These are phyloP conservation scores for Phytophthora gonapodyides DNA, from an alignment of 352 stramenopile species.

Conservation along the genomic window DNA sequence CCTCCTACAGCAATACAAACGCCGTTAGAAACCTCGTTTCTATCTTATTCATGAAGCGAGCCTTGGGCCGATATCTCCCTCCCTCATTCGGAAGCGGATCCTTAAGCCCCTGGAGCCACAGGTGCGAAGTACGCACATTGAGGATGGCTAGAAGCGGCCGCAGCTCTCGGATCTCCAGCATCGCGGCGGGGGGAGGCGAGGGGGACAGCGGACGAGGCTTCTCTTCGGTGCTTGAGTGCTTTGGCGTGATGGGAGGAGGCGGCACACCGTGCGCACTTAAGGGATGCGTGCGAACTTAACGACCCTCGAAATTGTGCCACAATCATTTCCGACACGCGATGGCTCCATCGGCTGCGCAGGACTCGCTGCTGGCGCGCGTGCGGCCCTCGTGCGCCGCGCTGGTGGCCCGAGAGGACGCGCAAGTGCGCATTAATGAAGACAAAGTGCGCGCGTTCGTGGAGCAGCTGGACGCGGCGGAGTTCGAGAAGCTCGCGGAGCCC, in stretches of 20 bases:
- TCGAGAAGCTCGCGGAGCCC: conserved; percentile 45
- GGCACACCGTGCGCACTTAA: conserved; percentile 11
- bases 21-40: conserved; percentile 22
- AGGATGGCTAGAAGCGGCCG: conserved; percentile 80
- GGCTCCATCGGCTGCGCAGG: conserved; percentile 29
- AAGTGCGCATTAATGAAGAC: conserved; percentile 57
- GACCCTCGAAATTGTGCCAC: too few species aligned
- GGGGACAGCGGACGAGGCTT: conserved; percentile 17
- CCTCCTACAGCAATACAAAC: conserved; percentile 51
- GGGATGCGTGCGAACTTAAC: conserved; percentile 12
- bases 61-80: neutral
- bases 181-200: conserved; percentile 26
- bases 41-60: conserved; percentile 15
- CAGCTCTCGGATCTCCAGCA: conserved; percentile 86
- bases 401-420: conserved; percentile 45
- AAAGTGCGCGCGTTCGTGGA: conserved; percentile 54
- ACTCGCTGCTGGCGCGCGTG: conserved; percentile 50
- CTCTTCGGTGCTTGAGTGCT: conserved; percentile 7
- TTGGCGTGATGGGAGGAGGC: conserved; percentile 24
- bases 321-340: conserved; percentile 33
- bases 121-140: conserved; percentile 56
- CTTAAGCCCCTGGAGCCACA: neutral
- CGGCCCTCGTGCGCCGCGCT: conserved; percentile 57
- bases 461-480: conserved; percentile 59
- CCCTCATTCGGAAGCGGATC: neutral